Conservation (phyloP, 768 basidiomycete species). For the Podaxis sp. region DNA sequence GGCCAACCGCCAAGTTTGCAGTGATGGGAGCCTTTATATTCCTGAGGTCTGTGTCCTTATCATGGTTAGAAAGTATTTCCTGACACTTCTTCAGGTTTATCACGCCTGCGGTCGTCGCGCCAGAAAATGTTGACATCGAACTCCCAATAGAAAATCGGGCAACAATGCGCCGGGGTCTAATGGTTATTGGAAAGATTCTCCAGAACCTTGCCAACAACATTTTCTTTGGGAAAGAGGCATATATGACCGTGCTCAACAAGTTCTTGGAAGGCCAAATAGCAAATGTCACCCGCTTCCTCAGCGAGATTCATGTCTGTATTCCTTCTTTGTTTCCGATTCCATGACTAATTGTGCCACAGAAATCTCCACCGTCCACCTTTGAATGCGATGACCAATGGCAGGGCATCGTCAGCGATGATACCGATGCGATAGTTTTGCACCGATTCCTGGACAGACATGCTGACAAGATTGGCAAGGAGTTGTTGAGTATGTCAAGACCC, state of each 20-base stretch:
- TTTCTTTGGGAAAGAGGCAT: constrained; percentile 86
- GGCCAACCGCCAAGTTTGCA: constrained; percentile 80
- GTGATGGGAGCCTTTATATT: constrained; percentile 92
- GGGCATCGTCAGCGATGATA: constrained; percentile 77
- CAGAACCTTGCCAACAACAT: constrained; percentile 95
- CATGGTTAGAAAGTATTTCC: not conserved
- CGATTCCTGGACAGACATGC: constrained; percentile 84
- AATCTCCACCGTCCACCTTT: constrained; percentile 37
- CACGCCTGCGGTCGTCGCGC: constrained; percentile 86
- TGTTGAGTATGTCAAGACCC: constrained; percentile 69
- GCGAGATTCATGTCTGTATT: constrained; percentile 63
- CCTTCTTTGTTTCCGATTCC: not conserved
- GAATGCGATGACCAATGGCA: constrained; percentile 74
- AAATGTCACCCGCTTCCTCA: constrained; percentile 74
- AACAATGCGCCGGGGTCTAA: constrained; percentile 73
- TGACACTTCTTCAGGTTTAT: constrained; percentile 67
- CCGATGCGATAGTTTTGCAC: constrained; percentile 80
- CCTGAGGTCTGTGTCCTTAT: constrained; percentile 51
- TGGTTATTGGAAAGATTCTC: constrained; percentile 88
- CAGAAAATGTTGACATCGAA: constrained; percentile 82
- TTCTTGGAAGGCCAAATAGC: constrained; percentile 72
- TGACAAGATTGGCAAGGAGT: constrained; percentile 85
- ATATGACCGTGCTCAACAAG: constrained; percentile 79
- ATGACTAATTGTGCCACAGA: constrained; percentile 25
- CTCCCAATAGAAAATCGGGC: constrained; percentile 56